Percentiles rank a stretch among this genome's conserved stretches.
Evolutionary conservation across 176 grass and related monocot species (phyloP).

Genomic region (Calamus simplicifolius): DNA sequence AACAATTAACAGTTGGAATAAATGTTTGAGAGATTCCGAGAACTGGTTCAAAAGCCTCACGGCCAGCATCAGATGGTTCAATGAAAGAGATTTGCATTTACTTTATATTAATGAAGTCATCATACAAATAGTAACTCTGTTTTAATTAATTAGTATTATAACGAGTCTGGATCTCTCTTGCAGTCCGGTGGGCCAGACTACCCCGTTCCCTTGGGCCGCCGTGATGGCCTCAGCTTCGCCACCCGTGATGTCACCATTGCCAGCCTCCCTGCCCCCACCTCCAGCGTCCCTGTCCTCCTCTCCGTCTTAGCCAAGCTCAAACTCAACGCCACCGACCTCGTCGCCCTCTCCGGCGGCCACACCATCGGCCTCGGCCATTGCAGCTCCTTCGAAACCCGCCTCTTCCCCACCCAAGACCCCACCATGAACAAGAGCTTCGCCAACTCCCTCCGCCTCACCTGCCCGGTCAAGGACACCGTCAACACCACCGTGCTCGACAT

Average conservation of each 20-base stretch:
- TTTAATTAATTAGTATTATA: no score
- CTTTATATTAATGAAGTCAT: no score
- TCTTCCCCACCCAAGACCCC: constrained; percentile 5
- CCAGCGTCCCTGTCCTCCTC: constrained; percentile 4
- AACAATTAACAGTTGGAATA: no score
- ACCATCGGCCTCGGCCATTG: constrained; percentile 28
- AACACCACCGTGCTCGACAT: constrained; percentile 21
- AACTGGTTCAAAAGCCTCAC: no score
- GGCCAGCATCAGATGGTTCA: no score
- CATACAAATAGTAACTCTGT: no score
- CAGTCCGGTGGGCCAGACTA: constrained; percentile 26
- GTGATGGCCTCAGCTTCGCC: constrained; percentile 18
- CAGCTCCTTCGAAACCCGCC: constrained; percentile 16
- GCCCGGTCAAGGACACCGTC: background rate
- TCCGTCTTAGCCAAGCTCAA: constrained; percentile 1
- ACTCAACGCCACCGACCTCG: constrained; percentile 30
- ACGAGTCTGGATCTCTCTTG: background rate
- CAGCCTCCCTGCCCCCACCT: constrained; percentile 17
- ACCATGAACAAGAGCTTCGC: constrained; percentile 18
- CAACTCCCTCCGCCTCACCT: constrained; percentile 11
- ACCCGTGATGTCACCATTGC: background rate
- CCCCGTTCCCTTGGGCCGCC: constrained; percentile 29
- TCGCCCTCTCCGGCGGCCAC: constrained; percentile 12
- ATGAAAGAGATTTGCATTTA: no score
- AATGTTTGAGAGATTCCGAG: no score